These are phyloP conservation scores for Podila horticola DNA, from an alignment of 192 early-diverging fungal genomes.

Conservation along the genomic window DNA sequence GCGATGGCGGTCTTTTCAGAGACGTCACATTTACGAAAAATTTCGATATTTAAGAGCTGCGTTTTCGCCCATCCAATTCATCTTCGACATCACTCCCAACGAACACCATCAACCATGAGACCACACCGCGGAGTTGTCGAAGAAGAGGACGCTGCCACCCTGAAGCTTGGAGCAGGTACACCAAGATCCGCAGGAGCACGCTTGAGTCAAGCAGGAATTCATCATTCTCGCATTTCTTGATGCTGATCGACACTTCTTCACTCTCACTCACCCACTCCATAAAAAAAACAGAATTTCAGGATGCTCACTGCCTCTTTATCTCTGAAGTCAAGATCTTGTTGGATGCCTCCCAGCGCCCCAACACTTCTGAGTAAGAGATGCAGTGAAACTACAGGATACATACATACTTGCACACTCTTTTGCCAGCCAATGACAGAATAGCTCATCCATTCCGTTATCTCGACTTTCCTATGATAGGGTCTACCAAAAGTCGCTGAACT, in stretches of 20 bases:
- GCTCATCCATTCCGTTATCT: neutral
- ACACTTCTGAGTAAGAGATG: slow-evolving; percentile 55
- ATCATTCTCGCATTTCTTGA: too few species aligned
- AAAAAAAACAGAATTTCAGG: slow-evolving; percentile 65
- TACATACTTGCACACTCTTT: too few species aligned
- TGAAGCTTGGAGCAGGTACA: slow-evolving; percentile 70
- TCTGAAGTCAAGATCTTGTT: slow-evolving; percentile 79
- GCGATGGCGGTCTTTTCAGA: too few species aligned
- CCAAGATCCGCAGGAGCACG: slow-evolving; percentile 1
- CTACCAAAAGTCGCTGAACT: slow-evolving; percentile 85
- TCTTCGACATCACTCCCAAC: neutral
- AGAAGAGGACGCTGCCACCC: slow-evolving; percentile 70
- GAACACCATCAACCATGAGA: slow-evolving; percentile 18
- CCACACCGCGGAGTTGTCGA: slow-evolving; percentile 64
- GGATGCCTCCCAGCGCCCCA: slow-evolving; percentile 63
- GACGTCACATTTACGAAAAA: too few species aligned
- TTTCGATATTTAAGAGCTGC: too few species aligned
- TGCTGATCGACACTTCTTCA: neutral
- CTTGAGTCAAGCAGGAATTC: neutral
- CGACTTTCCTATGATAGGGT: slow-evolving; percentile 57
- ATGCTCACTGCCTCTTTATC: slow-evolving; percentile 76
- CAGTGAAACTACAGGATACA: too few species aligned
- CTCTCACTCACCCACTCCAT: neutral
- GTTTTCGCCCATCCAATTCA: too few species aligned
- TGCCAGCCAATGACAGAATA: too few species aligned